Evolutionary conservation across 306 rosid species (phyloP).

Genomic region (Vigna mungo): DNA sequence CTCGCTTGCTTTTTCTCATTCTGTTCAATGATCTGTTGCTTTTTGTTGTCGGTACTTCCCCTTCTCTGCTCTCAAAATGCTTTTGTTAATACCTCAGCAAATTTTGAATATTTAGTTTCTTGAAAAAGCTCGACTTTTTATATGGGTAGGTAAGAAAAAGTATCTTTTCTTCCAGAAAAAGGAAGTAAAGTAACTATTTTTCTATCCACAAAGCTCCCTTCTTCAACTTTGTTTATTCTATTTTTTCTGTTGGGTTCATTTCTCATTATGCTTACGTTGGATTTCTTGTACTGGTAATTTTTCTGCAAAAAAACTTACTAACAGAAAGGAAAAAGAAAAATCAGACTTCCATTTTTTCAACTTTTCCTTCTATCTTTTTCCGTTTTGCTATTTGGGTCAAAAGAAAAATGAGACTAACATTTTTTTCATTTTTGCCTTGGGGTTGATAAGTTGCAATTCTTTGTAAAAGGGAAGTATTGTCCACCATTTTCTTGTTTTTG

Average conservation of each 20-base stretch:
- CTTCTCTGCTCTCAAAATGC: conserved; percentile 18
- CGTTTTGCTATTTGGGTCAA: neutral
- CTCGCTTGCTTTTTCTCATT: conserved; percentile 8
- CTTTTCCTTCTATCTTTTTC: neutral
- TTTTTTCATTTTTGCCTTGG: neutral
- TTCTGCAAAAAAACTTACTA: neutral
- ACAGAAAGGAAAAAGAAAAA: neutral
- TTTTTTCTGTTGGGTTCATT: conserved; percentile 12
- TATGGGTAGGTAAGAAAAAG: neutral
- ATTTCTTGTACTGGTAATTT: neutral
- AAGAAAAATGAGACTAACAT: neutral
- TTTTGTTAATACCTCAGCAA: neutral
- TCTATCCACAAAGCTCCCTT: conserved; percentile 4
- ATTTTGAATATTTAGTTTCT: conserved; percentile 8
- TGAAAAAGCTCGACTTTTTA: conserved; percentile 33
- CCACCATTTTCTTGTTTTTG: neutral
- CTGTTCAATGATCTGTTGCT: conserved; percentile 8
- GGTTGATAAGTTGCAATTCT: neutral
- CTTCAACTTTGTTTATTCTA: conserved; percentile 20
- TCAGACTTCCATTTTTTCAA: neutral
- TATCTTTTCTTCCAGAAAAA: too few relatives aligned
- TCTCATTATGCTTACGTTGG: conserved; percentile 2
- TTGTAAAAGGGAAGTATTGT: conserved; percentile 15
- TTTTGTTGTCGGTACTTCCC: conserved; percentile 3
- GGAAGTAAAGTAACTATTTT: neutral